Base-by-base conservation (phyloP, 352 stramenopile species). In the Pythium monospermum region DNA sequence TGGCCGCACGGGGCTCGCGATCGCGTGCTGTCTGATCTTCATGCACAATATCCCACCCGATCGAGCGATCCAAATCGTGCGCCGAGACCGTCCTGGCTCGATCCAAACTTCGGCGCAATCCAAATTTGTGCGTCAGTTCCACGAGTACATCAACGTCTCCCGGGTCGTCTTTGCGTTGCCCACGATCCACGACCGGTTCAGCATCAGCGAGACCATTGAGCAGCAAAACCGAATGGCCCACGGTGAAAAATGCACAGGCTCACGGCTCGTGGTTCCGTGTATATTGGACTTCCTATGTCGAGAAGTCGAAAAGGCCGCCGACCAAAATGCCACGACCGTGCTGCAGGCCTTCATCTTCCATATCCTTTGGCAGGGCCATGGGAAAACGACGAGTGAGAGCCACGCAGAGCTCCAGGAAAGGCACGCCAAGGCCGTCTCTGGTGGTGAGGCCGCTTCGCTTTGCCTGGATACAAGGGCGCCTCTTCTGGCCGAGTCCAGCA, bases 11-110 rank as follows among this genome's bases (percentile, higher is more conserved):
- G 86, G 87, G 0, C 73, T 96, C 6, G 85, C 84, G 6, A 96
- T 96, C 27, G 87, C 86, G 0, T 95, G 87, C 64, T 73, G 71
- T 19, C 42, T 96, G 1, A 78, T 96, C 25, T 94, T 90, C 63
- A 73, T 91, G 53, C 82, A 93, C 53, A 85, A 84, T 49, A 83
- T 89, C 22, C 63, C 73, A 31, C 76, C 79, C 0, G 71, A 83
- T 10, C 61, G 78, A 8, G 82, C 82, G 0, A 88, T 91, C 54
- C 64, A 70, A 18, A 82, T 91, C 26, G 82, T 93, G 15, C 75
- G 82, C 7, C 75, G 77, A 2, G 82, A 90, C 26, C 71, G 79
- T 0, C 79, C 77, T 4, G 82, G 82, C 6, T 93, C 82, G 7
- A 73, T 93, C n/a, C 79, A 93, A 51, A 93, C 82, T 0, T 67